These are phyloP conservation scores for Euphorbia peplus DNA, from an alignment of 345 rosid genomes.

Conservation along the genomic window DNA sequence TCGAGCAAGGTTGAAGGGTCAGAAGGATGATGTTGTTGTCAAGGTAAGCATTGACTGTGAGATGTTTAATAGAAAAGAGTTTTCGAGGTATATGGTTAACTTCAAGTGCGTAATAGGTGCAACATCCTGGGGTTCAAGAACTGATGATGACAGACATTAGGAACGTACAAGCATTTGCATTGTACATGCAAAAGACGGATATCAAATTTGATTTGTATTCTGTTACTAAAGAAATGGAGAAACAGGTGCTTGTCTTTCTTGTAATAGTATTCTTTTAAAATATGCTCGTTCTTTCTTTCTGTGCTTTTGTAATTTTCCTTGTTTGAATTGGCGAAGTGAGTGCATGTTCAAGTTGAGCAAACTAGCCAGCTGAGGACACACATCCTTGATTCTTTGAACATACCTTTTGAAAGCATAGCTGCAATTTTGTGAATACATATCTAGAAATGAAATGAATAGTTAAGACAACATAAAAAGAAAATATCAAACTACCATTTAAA, in stretches of 20 bases:
- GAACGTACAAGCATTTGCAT: constrained; percentile 87
- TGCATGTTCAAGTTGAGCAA: not conserved
- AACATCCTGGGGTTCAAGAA: constrained; percentile 85
- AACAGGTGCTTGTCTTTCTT: constrained; percentile 51
- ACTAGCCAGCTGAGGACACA: constrained; percentile 2
- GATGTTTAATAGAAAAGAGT: constrained; percentile 9
- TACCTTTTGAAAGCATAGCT: not conserved
- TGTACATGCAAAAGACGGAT: constrained; percentile 87
- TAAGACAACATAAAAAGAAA: not conserved
- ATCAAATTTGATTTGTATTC: constrained; percentile 81
- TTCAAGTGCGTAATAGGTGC: constrained; percentile 52
- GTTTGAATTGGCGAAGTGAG: constrained; percentile 2
- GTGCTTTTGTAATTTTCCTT: not conserved
- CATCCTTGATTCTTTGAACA: not conserved
- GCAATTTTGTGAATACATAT: not conserved
- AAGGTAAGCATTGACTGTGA: constrained; percentile 52
- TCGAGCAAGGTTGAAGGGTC: constrained; percentile 73
- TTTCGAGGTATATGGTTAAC: constrained; percentile 19
- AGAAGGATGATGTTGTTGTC: constrained; percentile 68
- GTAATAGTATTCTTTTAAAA: constrained; percentile 2
- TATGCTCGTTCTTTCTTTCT: not conserved
- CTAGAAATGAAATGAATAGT: not conserved
- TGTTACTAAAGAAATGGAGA: constrained; percentile 88
- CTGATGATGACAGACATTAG: constrained; percentile 95
- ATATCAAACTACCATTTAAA: not conserved